phyloP scores from a whole-genome alignment of 768 basidiomycete species.

The Tylopilus balloui region DNA sequence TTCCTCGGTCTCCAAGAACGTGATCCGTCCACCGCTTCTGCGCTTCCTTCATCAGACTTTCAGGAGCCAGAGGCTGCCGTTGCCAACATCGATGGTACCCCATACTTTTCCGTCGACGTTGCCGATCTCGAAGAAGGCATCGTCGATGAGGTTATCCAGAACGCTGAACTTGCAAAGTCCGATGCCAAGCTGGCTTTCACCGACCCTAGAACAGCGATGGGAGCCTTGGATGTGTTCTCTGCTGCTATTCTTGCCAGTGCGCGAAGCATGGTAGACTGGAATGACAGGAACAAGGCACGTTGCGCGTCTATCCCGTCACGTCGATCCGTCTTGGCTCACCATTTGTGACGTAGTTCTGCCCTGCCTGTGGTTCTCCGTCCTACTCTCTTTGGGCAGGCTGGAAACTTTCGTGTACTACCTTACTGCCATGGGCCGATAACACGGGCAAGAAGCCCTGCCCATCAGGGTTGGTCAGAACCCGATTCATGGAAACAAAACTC shows the following conservation, averaged over 20 bases:
- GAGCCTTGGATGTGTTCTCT: slow-evolving; percentile 54
- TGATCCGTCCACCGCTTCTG: slow-evolving; percentile 38
- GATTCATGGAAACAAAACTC: background rate
- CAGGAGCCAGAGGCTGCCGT: slow-evolving; percentile 50
- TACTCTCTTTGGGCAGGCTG: slow-evolving; percentile 94
- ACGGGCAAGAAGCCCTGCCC: slow-evolving; percentile 61
- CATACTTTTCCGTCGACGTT: slow-evolving; percentile 83
- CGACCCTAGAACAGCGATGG: slow-evolving; percentile 59
- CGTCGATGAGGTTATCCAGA: slow-evolving; percentile 41
- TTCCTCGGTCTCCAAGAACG: slow-evolving; percentile 79
- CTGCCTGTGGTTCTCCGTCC: slow-evolving; percentile 75
- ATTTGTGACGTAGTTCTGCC: slow-evolving; percentile 64
- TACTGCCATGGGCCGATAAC: slow-evolving; percentile 73
- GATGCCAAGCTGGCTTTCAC: slow-evolving; percentile 50
- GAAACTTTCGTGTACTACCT: slow-evolving; percentile 79
- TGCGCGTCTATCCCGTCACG: background rate
- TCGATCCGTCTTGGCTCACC: background rate
- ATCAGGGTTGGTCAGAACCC: slow-evolving; percentile 52
- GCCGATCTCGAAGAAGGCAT: slow-evolving; percentile 43
- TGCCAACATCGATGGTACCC: slow-evolving; percentile 66
- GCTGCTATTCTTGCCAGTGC: slow-evolving; percentile 77
- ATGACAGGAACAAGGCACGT: slow-evolving; percentile 74
- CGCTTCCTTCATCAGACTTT: slow-evolving; percentile 65
- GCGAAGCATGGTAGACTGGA: slow-evolving; percentile 89
- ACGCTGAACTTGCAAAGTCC: slow-evolving; percentile 33